Evolutionary conservation across 495 filamentous ascomycete genomes (phyloP).

Genomic region (Astrocystis sublimbata): DNA sequence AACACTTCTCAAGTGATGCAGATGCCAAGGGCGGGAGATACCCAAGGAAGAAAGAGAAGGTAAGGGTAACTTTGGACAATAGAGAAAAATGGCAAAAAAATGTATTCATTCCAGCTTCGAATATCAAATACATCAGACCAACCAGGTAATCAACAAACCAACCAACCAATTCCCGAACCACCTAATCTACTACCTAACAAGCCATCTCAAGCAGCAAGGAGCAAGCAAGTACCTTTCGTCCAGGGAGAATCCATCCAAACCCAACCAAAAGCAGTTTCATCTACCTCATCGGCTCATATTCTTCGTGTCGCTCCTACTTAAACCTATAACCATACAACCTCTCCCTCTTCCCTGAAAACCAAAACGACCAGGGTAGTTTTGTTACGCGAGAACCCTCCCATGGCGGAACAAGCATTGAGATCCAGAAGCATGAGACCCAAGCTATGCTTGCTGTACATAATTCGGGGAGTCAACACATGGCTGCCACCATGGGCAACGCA

Average conservation of each 20-base stretch:
- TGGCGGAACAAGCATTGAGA: background rate
- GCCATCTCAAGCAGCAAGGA: background rate
- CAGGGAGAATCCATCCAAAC: no score
- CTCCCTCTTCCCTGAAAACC: background rate
- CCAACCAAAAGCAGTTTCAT: no score
- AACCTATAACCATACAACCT: background rate
- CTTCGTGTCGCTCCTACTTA: background rate
- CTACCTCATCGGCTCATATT: background rate
- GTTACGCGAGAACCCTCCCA: background rate
- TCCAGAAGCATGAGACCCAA: background rate
- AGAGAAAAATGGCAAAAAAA: background rate
- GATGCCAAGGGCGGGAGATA: no score
- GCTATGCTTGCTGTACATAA: background rate
- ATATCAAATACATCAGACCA: constrained; percentile 3
- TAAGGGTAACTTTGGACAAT: background rate
- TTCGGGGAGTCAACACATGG: no score
- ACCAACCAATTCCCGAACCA: background rate
- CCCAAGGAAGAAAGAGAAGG: background rate
- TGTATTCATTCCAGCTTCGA: constrained; percentile 12
- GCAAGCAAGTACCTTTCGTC: no score
- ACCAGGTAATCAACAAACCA: background rate
- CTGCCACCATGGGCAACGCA: no score
- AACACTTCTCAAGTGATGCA: no score
- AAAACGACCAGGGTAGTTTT: constrained; percentile 1
- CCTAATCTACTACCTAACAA: background rate